These are phyloP conservation scores for Viola odorata DNA, from an alignment of 345 rosid species.

Conservation along the genomic window DNA sequence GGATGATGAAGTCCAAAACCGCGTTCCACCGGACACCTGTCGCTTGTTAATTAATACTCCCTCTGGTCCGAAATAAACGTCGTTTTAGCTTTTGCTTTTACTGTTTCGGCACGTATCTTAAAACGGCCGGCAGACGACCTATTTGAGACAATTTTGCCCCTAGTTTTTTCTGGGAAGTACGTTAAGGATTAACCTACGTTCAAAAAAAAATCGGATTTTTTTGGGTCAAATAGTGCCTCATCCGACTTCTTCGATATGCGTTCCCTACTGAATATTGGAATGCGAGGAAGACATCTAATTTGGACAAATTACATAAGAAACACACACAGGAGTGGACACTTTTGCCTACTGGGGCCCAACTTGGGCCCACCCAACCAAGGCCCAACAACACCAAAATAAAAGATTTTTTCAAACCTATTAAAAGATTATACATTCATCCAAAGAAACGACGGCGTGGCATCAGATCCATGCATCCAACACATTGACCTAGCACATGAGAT, in stretches of 20 bases:
- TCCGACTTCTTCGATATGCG: no score
- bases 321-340: not conserved
- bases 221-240: no score
- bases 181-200: no score
- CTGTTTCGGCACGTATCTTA: not conserved
- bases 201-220: no score
- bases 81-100: not conserved
- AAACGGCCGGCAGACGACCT: not conserved
- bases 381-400: not conserved
- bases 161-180: no score
- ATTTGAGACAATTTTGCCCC: no score
- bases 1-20: conserved; percentile 18
- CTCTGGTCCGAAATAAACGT: no score
- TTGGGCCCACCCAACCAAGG: conserved; percentile 3
- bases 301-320: not conserved
- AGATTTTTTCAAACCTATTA: not conserved
- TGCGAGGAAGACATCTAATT: no score
- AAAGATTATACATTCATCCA: not conserved
- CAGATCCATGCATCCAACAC: not conserved
- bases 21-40: conserved; percentile 28
- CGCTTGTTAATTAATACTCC: conserved; percentile 11
- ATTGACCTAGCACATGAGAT: no score
- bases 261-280: no score
- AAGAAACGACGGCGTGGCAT: conserved; percentile 12
- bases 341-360: not conserved